phyloP scores from a whole-genome alignment of 176 grass and related monocot species.

The Puccinellia tenuiflora region DNA sequence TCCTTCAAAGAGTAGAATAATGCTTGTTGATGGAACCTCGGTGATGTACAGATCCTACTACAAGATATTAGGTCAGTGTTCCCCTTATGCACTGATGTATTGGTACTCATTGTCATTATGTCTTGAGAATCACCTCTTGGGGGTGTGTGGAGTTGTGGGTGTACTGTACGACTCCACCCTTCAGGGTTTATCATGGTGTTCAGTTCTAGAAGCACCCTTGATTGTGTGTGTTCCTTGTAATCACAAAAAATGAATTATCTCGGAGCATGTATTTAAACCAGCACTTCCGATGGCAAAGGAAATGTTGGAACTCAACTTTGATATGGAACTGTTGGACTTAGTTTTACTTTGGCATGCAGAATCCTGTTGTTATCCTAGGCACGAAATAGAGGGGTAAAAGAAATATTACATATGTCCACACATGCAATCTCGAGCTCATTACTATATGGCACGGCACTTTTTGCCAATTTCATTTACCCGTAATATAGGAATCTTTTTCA shows the following conservation, averaged over 20 bases:
- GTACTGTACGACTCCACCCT: neutral
- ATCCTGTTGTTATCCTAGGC: neutral
- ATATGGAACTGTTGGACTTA: conserved; percentile 1
- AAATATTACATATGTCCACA: neutral
- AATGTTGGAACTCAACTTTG: neutral
- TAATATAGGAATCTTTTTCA: neutral
- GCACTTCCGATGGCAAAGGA: neutral
- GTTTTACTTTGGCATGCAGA: neutral
- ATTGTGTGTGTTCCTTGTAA: neutral
- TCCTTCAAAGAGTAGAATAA: conserved; percentile 64
- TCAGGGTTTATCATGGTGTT: neutral
- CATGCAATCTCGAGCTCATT: neutral
- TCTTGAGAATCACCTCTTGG: neutral
- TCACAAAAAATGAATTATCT: neutral
- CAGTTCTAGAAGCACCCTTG: neutral
- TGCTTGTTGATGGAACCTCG: conserved; percentile 88
- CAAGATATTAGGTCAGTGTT: conserved; percentile 78
- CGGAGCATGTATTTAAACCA: neutral
- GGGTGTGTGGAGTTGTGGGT: neutral
- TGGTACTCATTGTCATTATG: neutral
- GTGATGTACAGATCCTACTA: conserved; percentile 99
- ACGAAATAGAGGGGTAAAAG: neutral
- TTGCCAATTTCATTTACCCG: conserved; percentile 1
- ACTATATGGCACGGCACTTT: neutral
- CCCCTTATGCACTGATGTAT: neutral